These are phyloP conservation scores for Pichia sp. DNA, from an alignment of 1,139 yeast genomes.

Conservation along the genomic window DNA sequence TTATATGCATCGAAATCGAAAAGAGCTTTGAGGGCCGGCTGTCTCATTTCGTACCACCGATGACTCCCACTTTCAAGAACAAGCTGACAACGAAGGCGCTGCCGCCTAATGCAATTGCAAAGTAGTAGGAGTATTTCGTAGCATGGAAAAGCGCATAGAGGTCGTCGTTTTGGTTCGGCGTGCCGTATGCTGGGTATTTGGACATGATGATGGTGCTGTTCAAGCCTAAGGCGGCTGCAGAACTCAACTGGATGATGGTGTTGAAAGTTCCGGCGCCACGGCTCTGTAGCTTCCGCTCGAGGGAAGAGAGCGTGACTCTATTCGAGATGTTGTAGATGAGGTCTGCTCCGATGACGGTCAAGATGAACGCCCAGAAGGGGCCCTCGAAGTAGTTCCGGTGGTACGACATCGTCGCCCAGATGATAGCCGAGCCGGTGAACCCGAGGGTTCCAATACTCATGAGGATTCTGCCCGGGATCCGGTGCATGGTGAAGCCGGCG, in stretches of 20 bases:
- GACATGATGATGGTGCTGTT: constrained; percentile 37
- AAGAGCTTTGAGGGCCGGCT: neutral
- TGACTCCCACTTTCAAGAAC: constrained; percentile 37
- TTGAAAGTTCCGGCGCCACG: constrained; percentile 46
- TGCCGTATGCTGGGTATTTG: constrained; percentile 32
- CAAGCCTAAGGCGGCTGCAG: constrained; percentile 40
- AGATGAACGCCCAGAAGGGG: constrained; percentile 39
- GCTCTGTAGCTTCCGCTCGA: constrained; percentile 37
- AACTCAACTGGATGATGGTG: constrained; percentile 37
- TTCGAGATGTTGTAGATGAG: constrained; percentile 41
- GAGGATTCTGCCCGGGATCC: constrained; percentile 38
- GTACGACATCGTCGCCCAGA: constrained; percentile 39
- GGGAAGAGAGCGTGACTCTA: constrained; percentile 39
- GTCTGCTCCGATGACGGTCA: constrained; percentile 43
- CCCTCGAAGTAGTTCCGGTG: constrained; percentile 39
- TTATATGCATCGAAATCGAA: neutral
- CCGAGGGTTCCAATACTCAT: constrained; percentile 35
- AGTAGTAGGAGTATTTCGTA: constrained; percentile 38
- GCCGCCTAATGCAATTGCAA: constrained; percentile 37
- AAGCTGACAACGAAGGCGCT: constrained; percentile 32
- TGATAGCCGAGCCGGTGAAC: constrained; percentile 34
- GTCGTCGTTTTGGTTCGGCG: constrained; percentile 26
- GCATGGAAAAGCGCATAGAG: constrained; percentile 31
- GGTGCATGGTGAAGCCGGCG: constrained; percentile 41
- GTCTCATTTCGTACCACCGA: constrained; percentile 21